Evolutionary conservation across 2,329 filamentous ascomycete species (phyloP).

Genomic region (Neopestalotiopsis sp.): DNA sequence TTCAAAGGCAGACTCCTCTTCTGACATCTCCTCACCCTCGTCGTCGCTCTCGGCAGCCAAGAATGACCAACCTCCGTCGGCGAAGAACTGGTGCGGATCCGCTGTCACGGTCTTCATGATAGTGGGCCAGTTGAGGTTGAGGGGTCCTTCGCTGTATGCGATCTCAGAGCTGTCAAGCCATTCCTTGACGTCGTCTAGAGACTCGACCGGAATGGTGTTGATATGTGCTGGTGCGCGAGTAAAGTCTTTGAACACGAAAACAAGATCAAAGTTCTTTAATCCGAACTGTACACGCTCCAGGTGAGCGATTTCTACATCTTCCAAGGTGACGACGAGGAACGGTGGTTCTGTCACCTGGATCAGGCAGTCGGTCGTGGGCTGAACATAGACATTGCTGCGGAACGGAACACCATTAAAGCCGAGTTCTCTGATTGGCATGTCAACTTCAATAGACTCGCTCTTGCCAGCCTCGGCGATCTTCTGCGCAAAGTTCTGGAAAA

Average conservation of each 20-base stretch:
- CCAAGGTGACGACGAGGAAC: constrained; percentile 93
- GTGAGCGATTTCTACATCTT: constrained; percentile 95
- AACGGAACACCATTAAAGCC: constrained; percentile 97
- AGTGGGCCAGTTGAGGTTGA: constrained; percentile 98
- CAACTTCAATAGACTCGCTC: constrained; percentile 88
- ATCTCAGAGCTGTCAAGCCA: constrained; percentile 97
- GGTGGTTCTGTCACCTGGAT: constrained; percentile 97
- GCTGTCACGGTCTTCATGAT: constrained; percentile 99
- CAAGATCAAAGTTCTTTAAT: constrained; percentile 98
- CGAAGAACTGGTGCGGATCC: constrained; percentile 94
- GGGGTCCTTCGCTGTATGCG: constrained; percentile 88
- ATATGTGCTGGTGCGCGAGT: constrained; percentile 88
- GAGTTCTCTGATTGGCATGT: constrained; percentile 95
- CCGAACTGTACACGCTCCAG: constrained; percentile 96
- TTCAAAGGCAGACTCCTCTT: constrained; percentile 93
- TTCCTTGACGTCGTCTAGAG: constrained; percentile 93
- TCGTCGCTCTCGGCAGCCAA: constrained; percentile 86
- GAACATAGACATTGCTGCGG: constrained; percentile 92
- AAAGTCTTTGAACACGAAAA: constrained; percentile 98
- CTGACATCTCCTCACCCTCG: constrained; percentile 80
- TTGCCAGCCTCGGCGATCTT: constrained; percentile 97
- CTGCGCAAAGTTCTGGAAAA: constrained; percentile 95
- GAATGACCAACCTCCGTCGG: constrained; percentile 95
- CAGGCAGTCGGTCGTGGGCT: constrained; percentile 94
- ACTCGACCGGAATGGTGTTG: constrained; percentile 97